Evolutionary conservation across 768 basidiomycete species (phyloP), one percentile per base, ranked within the genome.

Genomic region (Agaricus blazei): DNA sequence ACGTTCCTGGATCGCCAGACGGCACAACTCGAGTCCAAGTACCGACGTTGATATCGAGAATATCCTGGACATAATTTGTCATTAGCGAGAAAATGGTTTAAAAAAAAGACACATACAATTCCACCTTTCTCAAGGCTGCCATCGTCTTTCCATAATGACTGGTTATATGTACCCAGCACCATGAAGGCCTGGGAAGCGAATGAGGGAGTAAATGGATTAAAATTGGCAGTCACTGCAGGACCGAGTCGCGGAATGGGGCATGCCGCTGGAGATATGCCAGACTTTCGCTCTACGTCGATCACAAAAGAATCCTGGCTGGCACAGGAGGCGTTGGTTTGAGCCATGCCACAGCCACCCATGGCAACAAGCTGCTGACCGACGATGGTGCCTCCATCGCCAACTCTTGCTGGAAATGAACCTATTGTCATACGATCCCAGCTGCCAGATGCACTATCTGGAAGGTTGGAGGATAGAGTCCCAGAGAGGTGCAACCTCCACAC

Each of bases 21-120:
- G 90, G 90, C 36, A 91, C 67, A 15, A 89, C 67, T 60, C 90
- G 80, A 46, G 81, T 83, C 90, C 88, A 92, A 8, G 77, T 71
- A 5, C 80, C 85, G 2, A 82, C 78, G 34, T 75, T 70, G 31
- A 76, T 72, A 59, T 89, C 81, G 38, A 90, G 69, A 11, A 91
- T 72, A 54, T 78, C 84, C 85, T 87, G 51, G 2, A 56, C 40
- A 15, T 55, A 57, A 40, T 58, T 31, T 26, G 42, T 24, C 56
- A 8, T 40, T 28, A 38, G 7, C 12, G 9, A 29, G 24, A 52
- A 36, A 41, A 48, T 38, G 47, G 44, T 51, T 48, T 11, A 27
- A 11, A 28, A 51, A 48, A 46, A 42, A 52, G 23, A 31, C 56
- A 68, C 83, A 63, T 64, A 85, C 90, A 52, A 93, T 82, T 77